phyloP scores from a whole-genome alignment of 2,329 filamentous ascomycete genomes.

The Colletotrichum lindemuthianum region DNA sequence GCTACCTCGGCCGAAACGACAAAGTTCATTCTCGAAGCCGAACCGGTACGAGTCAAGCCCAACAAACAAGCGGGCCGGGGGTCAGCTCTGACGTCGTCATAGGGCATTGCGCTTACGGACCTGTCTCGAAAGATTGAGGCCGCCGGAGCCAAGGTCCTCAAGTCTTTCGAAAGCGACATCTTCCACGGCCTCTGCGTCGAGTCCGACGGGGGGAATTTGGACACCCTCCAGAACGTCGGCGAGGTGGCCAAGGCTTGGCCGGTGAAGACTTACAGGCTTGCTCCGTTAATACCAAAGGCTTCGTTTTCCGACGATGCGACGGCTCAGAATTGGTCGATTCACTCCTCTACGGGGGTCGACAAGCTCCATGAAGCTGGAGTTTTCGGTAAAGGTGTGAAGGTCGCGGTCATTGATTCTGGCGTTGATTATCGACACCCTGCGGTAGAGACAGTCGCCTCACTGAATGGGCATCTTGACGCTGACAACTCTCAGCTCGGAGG shows the following conservation, averaged over 20 bases:
- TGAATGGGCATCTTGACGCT: not conserved
- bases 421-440: slow-evolving; percentile 37
- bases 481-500: slow-evolving; percentile 41
- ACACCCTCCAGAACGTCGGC: slow-evolving; percentile 40
- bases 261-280: slow-evolving; percentile 37
- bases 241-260: slow-evolving; percentile 40
- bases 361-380: slow-evolving; percentile 35
- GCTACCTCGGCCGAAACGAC: slow-evolving; percentile 2
- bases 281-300: slow-evolving; percentile 22
- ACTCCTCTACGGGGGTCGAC: slow-evolving; percentile 36
- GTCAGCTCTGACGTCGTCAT: not conserved
- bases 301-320: slow-evolving; percentile 37
- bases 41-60: slow-evolving; percentile 20
- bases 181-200: slow-evolving; percentile 48
- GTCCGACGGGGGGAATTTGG: slow-evolving; percentile 45
- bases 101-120: slow-evolving; percentile 33
- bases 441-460: slow-evolving; percentile 10
- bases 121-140: slow-evolving; percentile 33
- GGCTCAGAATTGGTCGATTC: slow-evolving; percentile 45
- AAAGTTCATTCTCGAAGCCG: slow-evolving; percentile 38
- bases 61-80: fast-evolving
- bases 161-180: slow-evolving; percentile 41
- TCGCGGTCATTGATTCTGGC: slow-evolving; percentile 38
- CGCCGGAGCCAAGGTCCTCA: slow-evolving; percentile 34
- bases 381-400: slow-evolving; percentile 36